Base-by-base conservation (phyloP, 768 basidiomycete species). In the Agaricus subrufescens region DNA sequence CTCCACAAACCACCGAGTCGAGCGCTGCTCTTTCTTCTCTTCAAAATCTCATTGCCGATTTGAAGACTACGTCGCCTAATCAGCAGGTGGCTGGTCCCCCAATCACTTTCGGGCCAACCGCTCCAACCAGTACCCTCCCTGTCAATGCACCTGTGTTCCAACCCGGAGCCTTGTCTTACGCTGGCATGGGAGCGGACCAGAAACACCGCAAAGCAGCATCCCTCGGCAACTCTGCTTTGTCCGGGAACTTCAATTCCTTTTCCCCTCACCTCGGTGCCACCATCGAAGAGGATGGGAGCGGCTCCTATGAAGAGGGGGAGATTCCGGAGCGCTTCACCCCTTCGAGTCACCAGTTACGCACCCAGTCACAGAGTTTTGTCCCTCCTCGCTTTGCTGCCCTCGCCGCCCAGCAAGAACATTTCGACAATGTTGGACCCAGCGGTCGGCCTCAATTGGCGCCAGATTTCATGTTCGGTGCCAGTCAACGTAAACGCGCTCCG, bases 1-100 rank as follows among this genome's bases (percentile, higher is more conserved):
- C 76, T 39, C 79, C 82, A 58, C 75, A 81, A 60, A 74, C 71
- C 60, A 77, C 76, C 37, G 87, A 91, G 61, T 81, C 83, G 23
- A 91, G 88, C 66, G 87, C 88, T 67, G 91, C 89, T 15, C 76
- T 94, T 57, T 89, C 88, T 58, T 92, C 91, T 29, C 82, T 98
- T 52, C 94, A 98, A 66, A 85, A 91, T 56, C 88, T 97, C 69
- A 98, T 98, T 62, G 90, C 90, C 54, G 94, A 98, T 70, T 78
- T 97, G 60, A 96, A 94, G 79, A 87, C 88, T 15, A 81, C 91
- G 2, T 86, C 91, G 52, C 84, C 89, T 49, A 76, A 83, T 50
- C 81, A 75, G 56, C 70, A 72, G 38, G 65, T 80, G 71, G 62
- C 70, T 71, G 64, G 72, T 71, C 59, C 69, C 42, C 73, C 65